Evolutionary conservation across 768 basidiomycete genomes (phyloP).

Genomic region (Mycena chlorophos): DNA sequence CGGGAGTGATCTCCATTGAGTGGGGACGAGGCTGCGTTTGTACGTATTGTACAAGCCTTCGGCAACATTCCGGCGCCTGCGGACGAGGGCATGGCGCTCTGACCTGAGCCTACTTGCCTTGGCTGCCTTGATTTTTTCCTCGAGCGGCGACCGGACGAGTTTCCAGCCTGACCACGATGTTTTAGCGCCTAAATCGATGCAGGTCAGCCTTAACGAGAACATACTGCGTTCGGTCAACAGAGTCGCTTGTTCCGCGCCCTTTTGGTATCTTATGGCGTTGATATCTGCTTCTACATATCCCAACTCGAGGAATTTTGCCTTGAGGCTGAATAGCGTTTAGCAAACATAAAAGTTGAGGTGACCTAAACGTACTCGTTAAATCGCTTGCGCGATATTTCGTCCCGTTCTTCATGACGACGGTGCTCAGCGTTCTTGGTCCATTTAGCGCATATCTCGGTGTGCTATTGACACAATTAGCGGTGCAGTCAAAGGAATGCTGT

Average conservation of each 20-base stretch:
- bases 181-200: background rate
- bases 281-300: conserved; percentile 25
- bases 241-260: conserved; percentile 1
- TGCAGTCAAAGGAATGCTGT: background rate
- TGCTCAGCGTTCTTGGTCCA: conserved; percentile 7
- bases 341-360: background rate
- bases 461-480: conserved; percentile 1
- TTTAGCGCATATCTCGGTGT: conserved; percentile 6
- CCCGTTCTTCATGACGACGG: conserved; percentile 4
- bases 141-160: conserved; percentile 24
- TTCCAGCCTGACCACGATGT: conserved; percentile 26
- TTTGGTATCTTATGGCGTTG: background rate
- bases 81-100: conserved; percentile 12
- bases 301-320: conserved; percentile 17
- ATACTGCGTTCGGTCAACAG: conserved; percentile 31
- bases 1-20: conserved; percentile 28
- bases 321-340: conserved; percentile 16
- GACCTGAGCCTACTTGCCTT: conserved; percentile 8
- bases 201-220: no score
- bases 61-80: conserved; percentile 8
- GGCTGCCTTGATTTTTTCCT: conserved; percentile 7
- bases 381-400: background rate
- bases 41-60: conserved; percentile 21
- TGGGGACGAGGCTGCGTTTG: conserved; percentile 24
- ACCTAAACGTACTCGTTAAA: conserved; percentile 12